Base-by-base conservation (phyloP, 257 asterid species). In the Sherardia arvensis region DNA sequence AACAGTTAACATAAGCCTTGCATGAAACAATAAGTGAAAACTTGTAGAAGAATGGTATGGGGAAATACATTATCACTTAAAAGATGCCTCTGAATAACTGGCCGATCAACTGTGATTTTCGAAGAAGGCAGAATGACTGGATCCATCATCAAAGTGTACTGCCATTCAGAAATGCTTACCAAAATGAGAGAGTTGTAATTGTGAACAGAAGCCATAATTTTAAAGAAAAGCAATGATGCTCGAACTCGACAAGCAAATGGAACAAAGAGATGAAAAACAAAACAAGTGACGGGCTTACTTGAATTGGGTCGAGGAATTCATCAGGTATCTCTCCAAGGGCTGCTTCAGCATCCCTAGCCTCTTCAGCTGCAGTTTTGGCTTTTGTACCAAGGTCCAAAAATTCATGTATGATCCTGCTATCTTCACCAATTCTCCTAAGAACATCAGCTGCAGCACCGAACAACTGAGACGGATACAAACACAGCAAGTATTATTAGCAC, bases 301-400 rank as follows among this genome's bases (percentile, higher is more conserved):
- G 99, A 77, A 93, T 93, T 23, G 99, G 99, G 69, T 93, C 99
- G 7, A 93, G 95, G 85, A 89, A 90, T 78, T 93, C 99, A 62
- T 90, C 99, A n/a, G 99, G 99, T 75, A 93, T 83, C 71, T 93
- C 99, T 67, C 99, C 97, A 11, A 93, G 99, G 67, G 85, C 80
- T 72, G 97, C 96, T 74, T 93, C 99, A 23, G 96, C 84, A 14
- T 93, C 97, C 92, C 75, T 80, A 62, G 99, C 99, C 63, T 87
- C 96, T 7, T 83, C 47, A 55, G 97, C 96, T 14, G 96, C 96
- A 75, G 74, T 69, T 76, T 79, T 90, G 67, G 94, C 84, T 78
- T 86, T 90, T 62, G 69, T 76, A 38, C 96, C 99, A 27, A 93
- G 99, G 69, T 79, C 86, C 30, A 83, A 66, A 74, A 93, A 93